These are phyloP conservation scores for Aspergillus niger DNA, from an alignment of 2,329 filamentous ascomycete species.

Conservation along the genomic window DNA sequence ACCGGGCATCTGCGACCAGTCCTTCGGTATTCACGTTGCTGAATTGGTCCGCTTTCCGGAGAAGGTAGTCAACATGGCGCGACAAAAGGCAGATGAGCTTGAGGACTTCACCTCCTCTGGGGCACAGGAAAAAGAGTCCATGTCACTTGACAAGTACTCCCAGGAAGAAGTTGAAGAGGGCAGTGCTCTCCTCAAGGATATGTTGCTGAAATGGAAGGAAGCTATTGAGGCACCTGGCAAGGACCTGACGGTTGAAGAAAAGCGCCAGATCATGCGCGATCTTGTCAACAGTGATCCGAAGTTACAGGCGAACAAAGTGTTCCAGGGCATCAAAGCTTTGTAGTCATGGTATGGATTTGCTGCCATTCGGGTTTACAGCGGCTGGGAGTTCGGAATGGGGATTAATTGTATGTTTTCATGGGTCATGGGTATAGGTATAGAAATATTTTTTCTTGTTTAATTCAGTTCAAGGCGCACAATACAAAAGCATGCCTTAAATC, in stretches of 20 bases:
- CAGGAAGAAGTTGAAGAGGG: slow-evolving; percentile 89
- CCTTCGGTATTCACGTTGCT: slow-evolving; percentile 96
- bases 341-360: slow-evolving; percentile 22
- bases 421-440: not conserved
- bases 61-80: slow-evolving; percentile 99
- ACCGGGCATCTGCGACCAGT: slow-evolving; percentile 93
- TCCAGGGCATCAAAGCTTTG: slow-evolving; percentile 51
- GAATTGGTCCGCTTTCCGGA: slow-evolving; percentile 94
- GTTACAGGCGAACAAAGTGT: slow-evolving; percentile 58
- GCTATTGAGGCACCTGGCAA: slow-evolving; percentile 64
- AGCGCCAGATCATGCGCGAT: slow-evolving; percentile 75
- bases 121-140: slow-evolving; percentile 48
- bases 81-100: slow-evolving; percentile 94
- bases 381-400: slow-evolving; percentile 6
- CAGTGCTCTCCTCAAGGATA: slow-evolving; percentile 77
- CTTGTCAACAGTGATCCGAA: slow-evolving; percentile 73
- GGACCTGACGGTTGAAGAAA: slow-evolving; percentile 69
- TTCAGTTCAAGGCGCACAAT: not conserved
- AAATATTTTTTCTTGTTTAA: not conserved
- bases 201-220: slow-evolving; percentile 83
- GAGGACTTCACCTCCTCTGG: slow-evolving; percentile 72
- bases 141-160: slow-evolving; percentile 56
- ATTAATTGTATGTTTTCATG: not conserved
- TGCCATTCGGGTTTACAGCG: slow-evolving; percentile 10
- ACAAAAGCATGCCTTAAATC: not conserved